phyloP scores from a whole-genome alignment of 1,284 basidiomycete species.

The Cryptococcus neoformans region DNA sequence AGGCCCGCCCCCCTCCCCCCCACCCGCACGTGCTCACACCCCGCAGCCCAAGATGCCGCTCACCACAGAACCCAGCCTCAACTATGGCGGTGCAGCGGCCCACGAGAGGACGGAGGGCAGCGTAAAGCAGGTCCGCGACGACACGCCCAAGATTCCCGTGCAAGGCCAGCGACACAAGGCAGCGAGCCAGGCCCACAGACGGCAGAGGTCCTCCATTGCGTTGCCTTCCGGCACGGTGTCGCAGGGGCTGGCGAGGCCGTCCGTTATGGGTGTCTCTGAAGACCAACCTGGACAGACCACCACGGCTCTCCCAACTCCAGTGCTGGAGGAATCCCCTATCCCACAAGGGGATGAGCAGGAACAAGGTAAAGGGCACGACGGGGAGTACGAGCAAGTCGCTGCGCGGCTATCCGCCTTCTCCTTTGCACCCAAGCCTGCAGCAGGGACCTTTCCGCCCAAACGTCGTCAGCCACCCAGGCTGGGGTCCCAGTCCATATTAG shows the following conservation, averaged over 20 bases:
- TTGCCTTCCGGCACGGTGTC: background rate
- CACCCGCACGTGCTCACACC: background rate
- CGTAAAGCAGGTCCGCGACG: background rate
- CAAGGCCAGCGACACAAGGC: background rate
- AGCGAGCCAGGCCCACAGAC: conserved; percentile 17
- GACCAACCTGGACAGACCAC: conserved; percentile 23
- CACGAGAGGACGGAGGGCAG: conserved; percentile 15
- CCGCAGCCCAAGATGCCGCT: conserved; percentile 14
- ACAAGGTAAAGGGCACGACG: background rate
- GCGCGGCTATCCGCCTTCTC: conserved; percentile 31
- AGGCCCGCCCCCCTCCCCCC: background rate
- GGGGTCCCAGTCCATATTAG: conserved; percentile 15
- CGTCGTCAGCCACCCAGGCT: conserved; percentile 12
- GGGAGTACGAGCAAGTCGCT: conserved; percentile 10
- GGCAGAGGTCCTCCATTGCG: conserved; percentile 15
- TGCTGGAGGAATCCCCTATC: no score
- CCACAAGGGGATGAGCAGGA: no score
- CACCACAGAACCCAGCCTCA: conserved; percentile 19
- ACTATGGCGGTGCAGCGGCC: conserved; percentile 8
- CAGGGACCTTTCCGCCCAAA: conserved; percentile 13
- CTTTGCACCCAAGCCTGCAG: conserved; percentile 36
- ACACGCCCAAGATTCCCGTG: conserved; percentile 1
- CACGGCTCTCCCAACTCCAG: conserved; percentile 34
- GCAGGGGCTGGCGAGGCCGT: conserved; percentile 9
- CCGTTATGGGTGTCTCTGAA: conserved; percentile 13